Evolutionary conservation across 306 rosid genomes (phyloP).

Genomic region (Castanopsis chinensis): DNA sequence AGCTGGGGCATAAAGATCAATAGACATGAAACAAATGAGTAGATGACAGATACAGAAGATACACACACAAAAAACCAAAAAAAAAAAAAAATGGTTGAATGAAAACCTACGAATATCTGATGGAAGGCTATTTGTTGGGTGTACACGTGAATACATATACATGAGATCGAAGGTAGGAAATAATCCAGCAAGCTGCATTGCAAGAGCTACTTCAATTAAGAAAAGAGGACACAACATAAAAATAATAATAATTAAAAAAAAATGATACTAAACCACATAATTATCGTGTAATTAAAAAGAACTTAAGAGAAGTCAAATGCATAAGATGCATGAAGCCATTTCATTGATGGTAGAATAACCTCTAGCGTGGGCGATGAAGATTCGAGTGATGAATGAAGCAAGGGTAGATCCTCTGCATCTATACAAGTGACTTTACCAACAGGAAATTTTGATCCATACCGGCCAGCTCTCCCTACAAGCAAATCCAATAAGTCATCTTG

Average conservation of each 20-base stretch:
- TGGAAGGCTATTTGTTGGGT: conserved; percentile 51
- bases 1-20: neutral
- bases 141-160: conserved; percentile 69
- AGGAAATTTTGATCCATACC: conserved; percentile 86
- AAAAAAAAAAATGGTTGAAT: conserved; percentile 11
- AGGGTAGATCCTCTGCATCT: conserved; percentile 58
- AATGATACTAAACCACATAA: conserved; percentile 10
- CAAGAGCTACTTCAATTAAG: conserved; percentile 23
- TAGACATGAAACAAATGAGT: neutral
- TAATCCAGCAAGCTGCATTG: conserved; percentile 79
- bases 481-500: conserved; percentile 30
- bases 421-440: conserved; percentile 87
- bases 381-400: conserved; percentile 75
- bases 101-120: conserved; percentile 60
- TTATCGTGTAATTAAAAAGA: neutral
- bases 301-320: conserved; percentile 4
- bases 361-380: conserved; percentile 74
- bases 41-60: conserved; percentile 5
- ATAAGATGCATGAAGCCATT: conserved; percentile 11
- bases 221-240: conserved; percentile 19
- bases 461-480: conserved; percentile 89
- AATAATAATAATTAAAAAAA: too few relatives aligned
- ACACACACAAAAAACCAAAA: too few relatives aligned
- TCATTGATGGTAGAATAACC: conserved; percentile 41
- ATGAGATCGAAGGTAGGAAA: conserved; percentile 82